Conservation (phyloP, 805 yeast genomes). For the Candida michaelii region DNA sequence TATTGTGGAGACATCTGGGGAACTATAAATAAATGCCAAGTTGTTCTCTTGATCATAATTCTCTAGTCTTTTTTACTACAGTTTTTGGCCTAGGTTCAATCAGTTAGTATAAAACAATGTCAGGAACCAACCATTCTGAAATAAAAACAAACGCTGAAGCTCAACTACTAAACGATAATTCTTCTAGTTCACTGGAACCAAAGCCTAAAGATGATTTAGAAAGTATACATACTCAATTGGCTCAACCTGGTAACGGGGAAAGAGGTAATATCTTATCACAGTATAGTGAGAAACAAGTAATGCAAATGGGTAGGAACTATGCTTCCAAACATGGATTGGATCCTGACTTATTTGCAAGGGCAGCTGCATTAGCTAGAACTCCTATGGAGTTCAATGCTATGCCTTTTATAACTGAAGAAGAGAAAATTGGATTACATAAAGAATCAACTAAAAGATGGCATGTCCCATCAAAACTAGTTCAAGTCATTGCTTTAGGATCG, state of each 20-base stretch:
- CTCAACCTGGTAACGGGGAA: conserved; percentile 20
- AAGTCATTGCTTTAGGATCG: conserved; percentile 58
- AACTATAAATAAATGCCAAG: conserved; percentile 1
- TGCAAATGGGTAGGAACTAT: conserved; percentile 68
- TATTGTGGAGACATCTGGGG: background rate
- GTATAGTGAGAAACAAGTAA: conserved; percentile 63
- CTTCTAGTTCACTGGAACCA: conserved; percentile 11
- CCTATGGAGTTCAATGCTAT: conserved; percentile 58
- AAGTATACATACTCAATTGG: conserved; percentile 17
- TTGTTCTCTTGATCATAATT: background rate
- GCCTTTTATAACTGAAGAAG: conserved; percentile 47
- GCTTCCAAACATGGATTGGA: conserved; percentile 57
- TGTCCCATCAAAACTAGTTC: conserved; percentile 50
- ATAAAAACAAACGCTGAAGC: background rate
- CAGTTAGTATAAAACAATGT: background rate
- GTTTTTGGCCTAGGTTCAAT: too few relatives aligned
- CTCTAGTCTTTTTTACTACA: background rate
- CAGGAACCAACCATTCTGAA: background rate
- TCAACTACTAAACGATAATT: conserved; percentile 7
- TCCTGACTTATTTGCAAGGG: conserved; percentile 57
- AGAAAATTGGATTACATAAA: conserved; percentile 46
- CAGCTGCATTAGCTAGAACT: conserved; percentile 58
- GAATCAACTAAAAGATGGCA: conserved; percentile 45
- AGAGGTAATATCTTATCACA: conserved; percentile 51
- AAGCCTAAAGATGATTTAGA: conserved; percentile 12